Evolutionary conservation across 176 grass and related monocot genomes (phyloP).

Genomic region (Avena sativa): DNA sequence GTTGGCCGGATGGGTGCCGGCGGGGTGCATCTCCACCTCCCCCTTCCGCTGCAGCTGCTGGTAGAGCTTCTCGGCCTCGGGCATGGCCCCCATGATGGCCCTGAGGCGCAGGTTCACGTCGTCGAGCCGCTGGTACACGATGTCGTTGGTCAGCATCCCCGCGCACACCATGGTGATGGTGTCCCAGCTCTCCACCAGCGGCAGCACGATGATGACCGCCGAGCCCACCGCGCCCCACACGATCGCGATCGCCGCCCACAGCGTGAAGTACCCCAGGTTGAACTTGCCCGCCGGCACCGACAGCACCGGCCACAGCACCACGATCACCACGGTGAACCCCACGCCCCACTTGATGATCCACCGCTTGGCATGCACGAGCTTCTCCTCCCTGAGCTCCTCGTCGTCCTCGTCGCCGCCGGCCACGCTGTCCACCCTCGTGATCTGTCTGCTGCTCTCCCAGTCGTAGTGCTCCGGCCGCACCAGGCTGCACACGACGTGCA

Average conservation of each 20-base stretch:
- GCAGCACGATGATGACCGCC: constrained; percentile 68
- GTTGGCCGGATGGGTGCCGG: constrained; percentile 28
- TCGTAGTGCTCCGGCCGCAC: constrained; percentile 70
- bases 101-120: constrained; percentile 52
- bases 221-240: constrained; percentile 68
- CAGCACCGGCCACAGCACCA: constrained; percentile 65
- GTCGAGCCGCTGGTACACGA: constrained; percentile 54
- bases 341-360: constrained; percentile 82
- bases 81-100: constrained; percentile 65
- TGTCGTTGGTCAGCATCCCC: constrained; percentile 75
- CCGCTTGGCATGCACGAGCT: constrained; percentile 58
- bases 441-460: constrained; percentile 66
- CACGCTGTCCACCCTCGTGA: constrained; percentile 62
- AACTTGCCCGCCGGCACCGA: constrained; percentile 75
- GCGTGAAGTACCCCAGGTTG: constrained; percentile 76
- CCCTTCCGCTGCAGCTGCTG: constrained; percentile 29
- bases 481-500: constrained; percentile 64
- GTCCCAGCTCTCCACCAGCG: constrained; percentile 65
- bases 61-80: constrained; percentile 58
- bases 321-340: constrained; percentile 67
- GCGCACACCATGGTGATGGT: constrained; percentile 60
- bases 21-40: constrained; percentile 31
- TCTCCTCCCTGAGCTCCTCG: constrained; percentile 66
- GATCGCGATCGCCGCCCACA: constrained; percentile 69
- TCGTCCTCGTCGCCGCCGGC: constrained; percentile 26